Conservation (phyloP, 495 filamentous ascomycete genomes). For the Hyaloscypha variabilis region DNA sequence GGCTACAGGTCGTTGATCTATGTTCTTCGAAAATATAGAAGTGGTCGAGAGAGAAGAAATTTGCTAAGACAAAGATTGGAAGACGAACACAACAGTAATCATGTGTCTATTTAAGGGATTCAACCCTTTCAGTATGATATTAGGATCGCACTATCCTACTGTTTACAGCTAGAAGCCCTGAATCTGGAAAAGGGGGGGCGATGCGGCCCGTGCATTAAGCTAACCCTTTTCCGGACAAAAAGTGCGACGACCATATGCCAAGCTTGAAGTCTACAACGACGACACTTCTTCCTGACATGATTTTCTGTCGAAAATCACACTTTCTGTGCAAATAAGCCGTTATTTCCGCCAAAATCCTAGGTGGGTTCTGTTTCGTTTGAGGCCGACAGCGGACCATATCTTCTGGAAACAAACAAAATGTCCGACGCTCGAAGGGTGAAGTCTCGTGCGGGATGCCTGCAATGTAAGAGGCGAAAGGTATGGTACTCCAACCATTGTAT, state of each 20-base stretch:
- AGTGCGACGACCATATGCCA: not conserved
- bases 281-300: not conserved
- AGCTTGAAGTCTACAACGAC: not conserved
- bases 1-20: too few relatives aligned
- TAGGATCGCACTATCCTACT: not conserved
- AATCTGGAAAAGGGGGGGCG: not conserved
- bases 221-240: not conserved
- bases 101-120: too few relatives aligned
- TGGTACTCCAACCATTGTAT: not conserved
- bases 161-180: not conserved
- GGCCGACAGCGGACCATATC: too few relatives aligned
- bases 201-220: not conserved
- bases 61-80: too few relatives aligned
- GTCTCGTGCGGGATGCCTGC: not conserved
- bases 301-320: not conserved
- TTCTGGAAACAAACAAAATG: not conserved
- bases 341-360: too few relatives aligned
- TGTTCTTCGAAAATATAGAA: too few relatives aligned
- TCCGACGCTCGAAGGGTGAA: not conserved
- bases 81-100: too few relatives aligned
- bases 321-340: not conserved
- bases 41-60: too few relatives aligned
- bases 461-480: not conserved
- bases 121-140: not conserved
- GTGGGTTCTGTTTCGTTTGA: too few relatives aligned